phyloP scores from a whole-genome alignment of 2,329 filamentous ascomycete genomes.

The Stemphylium vesicarium region DNA sequence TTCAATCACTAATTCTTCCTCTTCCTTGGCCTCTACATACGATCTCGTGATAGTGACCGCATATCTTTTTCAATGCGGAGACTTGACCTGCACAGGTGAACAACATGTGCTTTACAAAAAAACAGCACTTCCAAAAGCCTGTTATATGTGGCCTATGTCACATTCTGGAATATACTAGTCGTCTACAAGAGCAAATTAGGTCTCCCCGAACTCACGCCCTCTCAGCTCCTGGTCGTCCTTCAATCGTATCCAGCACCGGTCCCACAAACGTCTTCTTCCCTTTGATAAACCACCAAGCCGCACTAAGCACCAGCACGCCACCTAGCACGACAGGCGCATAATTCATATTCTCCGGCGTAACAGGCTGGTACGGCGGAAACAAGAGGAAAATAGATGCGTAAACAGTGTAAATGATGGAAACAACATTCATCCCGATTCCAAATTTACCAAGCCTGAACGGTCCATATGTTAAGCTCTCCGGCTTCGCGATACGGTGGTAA shows the following conservation, averaged over 20 bases:
- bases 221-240: too few species aligned
- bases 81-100: too few species aligned
- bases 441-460: conserved; percentile 22
- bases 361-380: conserved; percentile 26
- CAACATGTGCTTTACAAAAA: too few species aligned
- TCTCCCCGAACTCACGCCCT: too few species aligned
- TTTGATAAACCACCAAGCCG: neutral
- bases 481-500: conserved; percentile 16
- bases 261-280: neutral
- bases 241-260: neutral
- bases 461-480: conserved; percentile 1
- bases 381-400: conserved; percentile 30
- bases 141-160: too few species aligned
- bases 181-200: too few species aligned
- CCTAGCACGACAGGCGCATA: conserved; percentile 15
- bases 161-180: too few species aligned
- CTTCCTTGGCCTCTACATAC: too few species aligned
- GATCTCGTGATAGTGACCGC: too few species aligned
- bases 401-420: conserved; percentile 21
- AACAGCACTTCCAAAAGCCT: too few species aligned
- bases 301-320: neutral
- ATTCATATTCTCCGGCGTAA: conserved; percentile 28
- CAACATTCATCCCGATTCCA: conserved; percentile 18
- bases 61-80: too few species aligned
- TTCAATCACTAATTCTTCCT: neutral